Evolutionary conservation across 495 filamentous ascomycete genomes (phyloP).

Genomic region (Monascus purpureus): DNA sequence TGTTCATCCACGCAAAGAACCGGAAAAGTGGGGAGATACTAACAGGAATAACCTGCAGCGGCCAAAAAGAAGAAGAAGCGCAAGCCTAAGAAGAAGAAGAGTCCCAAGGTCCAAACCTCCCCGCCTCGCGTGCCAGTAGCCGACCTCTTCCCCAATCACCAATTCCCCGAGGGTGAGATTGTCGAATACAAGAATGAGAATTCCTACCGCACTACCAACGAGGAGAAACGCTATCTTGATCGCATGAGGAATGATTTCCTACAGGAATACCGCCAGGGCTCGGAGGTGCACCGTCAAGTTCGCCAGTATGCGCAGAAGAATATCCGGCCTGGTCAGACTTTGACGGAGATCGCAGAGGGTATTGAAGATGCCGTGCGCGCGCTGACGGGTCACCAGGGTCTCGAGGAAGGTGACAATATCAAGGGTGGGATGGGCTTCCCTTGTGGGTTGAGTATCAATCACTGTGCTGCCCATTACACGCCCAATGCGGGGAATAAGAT

Average conservation of each 20-base stretch:
- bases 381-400: constrained; percentile 60
- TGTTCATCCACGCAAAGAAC: constrained; percentile 1
- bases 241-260: constrained; percentile 75
- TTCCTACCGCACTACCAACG: constrained; percentile 64
- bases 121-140: constrained; percentile 66
- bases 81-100: constrained; percentile 58
- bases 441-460: constrained; percentile 72
- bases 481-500: constrained; percentile 88
- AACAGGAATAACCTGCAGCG: constrained; percentile 11
- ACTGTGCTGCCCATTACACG: constrained; percentile 80
- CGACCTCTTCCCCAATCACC: constrained; percentile 58
- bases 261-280: constrained; percentile 72
- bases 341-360: constrained; percentile 71
- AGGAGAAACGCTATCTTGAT: constrained; percentile 78
- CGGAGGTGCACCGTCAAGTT: constrained; percentile 80
- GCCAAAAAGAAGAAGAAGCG: constrained; percentile 65
- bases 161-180: constrained; percentile 71
- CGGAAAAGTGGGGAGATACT: constrained; percentile 1
- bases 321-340: constrained; percentile 66
- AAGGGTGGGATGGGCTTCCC: constrained; percentile 83
- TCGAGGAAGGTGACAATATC: constrained; percentile 66
- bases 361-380: constrained; percentile 79
- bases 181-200: constrained; percentile 67
- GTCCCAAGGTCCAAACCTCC: constrained; percentile 55
- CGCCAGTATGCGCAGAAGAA: constrained; percentile 69